Base-by-base conservation (phyloP, 257 asterid genomes). In the Pogostemon cablin region DNA sequence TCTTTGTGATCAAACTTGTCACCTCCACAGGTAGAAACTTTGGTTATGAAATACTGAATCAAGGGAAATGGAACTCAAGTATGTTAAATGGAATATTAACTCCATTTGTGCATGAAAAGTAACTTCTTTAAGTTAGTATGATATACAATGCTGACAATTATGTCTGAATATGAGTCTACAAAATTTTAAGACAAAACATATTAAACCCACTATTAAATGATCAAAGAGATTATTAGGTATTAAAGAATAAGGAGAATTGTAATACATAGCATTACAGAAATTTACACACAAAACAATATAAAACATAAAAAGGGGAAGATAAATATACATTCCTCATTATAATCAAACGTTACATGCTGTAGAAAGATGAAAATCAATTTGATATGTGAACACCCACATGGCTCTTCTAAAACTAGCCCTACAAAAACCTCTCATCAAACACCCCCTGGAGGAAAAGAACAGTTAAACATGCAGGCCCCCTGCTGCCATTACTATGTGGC, bases 321-420 rank as follows among this genome's bases (percentile, higher is more conserved):
- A 41, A 56, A 48, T 39, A 75, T 43, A 72, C 46, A 61, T 56
- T 67, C 73, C 78, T 68, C 62, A 20, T 59, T 40, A 54, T 3
- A 54, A 34, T 35, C 7, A 38, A 20, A 65, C 17, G 12, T 20
- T 25, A 38, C 20, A 75, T 15, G 37, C 69, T 50, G 74, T 15
- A 37, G 50, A 32, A 43, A 69, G 55, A 52, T 2, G 6, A 62
- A 55, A 47, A 47, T 55, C 72, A 53, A 56, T 43, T 52, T 53
- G 25, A 67, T 56, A 11, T 77, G 58, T 68, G 75, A 52, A 75
- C 68, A 72, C 37, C 64, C 34, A 67, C 63, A 77, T 40, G 50
- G 17, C 37, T 57, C 46, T 71, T 54, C 83, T 74, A 80, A 75
- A 59, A 42, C 85, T 77, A 80, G 50, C 60, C 47, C 76, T 80